phyloP scores from a whole-genome alignment of 2,329 filamentous ascomycete species.

The Stachybotrys elegans region DNA sequence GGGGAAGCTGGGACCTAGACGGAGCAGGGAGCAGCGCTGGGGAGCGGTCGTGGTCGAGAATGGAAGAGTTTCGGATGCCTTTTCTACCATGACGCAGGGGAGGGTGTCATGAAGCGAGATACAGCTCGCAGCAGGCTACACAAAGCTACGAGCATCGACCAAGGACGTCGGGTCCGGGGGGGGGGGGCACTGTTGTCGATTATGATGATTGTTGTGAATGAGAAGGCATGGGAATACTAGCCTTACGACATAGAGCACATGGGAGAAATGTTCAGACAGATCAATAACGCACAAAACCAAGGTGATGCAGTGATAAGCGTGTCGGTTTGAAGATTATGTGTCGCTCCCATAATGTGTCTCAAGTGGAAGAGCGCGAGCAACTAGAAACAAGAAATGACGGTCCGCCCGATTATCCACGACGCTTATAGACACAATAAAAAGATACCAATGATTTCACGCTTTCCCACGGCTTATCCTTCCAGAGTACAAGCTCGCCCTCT shows the following conservation, averaged over 20 bases:
- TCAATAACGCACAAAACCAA: too few species aligned
- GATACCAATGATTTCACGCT: slow-evolving; percentile 6
- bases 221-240: too few species aligned
- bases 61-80: slow-evolving; percentile 33
- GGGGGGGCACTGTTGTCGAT: slow-evolving; percentile 10
- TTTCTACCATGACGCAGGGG: slow-evolving; percentile 16
- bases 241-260: too few species aligned
- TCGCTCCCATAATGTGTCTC: slow-evolving; percentile 11
- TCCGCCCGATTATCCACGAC: slow-evolving; percentile 17
- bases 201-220: too few species aligned
- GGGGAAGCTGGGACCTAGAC: slow-evolving; percentile 21
- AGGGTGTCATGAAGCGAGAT: slow-evolving; percentile 11
- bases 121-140: slow-evolving; percentile 17
- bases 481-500: slow-evolving; percentile 18
- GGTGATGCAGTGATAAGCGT: too few species aligned
- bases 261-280: too few species aligned
- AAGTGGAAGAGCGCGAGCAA: slow-evolving; percentile 14
- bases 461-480: slow-evolving; percentile 19
- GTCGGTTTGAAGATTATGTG: neutral
- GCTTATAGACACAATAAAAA: slow-evolving; percentile 12
- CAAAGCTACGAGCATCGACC: too few species aligned
- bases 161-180: slow-evolving; percentile 34
- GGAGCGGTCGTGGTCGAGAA: slow-evolving; percentile 38
- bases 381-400: slow-evolving; percentile 11
- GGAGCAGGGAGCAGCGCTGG: slow-evolving; percentile 49